A percentile compares a stretch with the other conserved stretches of the same genome.
These are phyloP conservation scores for Saururus chinensis DNA, from an alignment of 164 flowering plant species.

Conservation along the genomic window DNA sequence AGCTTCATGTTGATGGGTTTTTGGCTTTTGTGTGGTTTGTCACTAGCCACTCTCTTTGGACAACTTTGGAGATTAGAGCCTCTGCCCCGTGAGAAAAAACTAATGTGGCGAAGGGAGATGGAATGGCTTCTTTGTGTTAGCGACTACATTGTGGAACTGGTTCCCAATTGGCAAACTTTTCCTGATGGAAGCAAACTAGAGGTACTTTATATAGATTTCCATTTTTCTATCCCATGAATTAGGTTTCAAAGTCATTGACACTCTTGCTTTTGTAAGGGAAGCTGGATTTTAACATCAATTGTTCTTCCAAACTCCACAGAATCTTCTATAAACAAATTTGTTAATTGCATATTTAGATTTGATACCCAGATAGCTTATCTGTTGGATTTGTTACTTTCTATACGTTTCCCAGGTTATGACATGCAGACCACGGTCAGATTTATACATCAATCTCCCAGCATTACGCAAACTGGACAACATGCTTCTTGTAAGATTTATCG, in stretches of 20 bases:
- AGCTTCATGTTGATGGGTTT: background rate
- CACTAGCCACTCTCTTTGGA: constrained; percentile 72
- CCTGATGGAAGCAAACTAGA: constrained; percentile 85
- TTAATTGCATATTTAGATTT: too few species aligned
- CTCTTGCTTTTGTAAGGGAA: background rate
- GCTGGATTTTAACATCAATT: too few species aligned
- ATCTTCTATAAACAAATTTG: too few species aligned
- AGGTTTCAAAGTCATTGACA: background rate
- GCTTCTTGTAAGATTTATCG: constrained; percentile 64
- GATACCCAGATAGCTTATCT: too few species aligned
- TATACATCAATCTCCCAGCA: constrained; percentile 83
- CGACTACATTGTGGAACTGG: constrained; percentile 82
- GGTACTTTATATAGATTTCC: constrained; percentile 25
- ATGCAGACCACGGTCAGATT: constrained; percentile 80
- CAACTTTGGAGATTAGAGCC: constrained; percentile 96
- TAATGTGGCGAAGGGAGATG: constrained; percentile 94
- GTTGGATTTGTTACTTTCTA: too few species aligned
- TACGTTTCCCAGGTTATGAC: constrained; percentile 59
- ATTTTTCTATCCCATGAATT: background rate
- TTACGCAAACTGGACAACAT: constrained; percentile 83
- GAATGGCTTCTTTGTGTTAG: constrained; percentile 80
- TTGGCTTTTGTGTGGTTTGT: background rate
- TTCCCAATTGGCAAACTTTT: constrained; percentile 80
- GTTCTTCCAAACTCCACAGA: too few species aligned
- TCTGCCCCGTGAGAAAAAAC: constrained; percentile 56